Base-by-base conservation (phyloP, 192 early-diverging fungal species). In the Linnemannia schmuckeri region DNA sequence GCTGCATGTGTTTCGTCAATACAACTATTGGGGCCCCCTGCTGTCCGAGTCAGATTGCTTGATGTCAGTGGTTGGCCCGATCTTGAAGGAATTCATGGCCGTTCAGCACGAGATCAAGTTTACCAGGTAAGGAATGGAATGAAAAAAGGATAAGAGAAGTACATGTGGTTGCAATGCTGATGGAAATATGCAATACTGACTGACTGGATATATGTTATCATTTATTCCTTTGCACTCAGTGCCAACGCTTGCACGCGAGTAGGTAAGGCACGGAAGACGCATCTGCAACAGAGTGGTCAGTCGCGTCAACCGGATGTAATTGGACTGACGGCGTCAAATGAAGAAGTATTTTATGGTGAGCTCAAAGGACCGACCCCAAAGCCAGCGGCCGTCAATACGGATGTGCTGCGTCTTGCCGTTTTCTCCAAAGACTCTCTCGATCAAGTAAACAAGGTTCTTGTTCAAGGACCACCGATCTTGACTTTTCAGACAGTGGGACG, bases 81-180 rank as follows among this genome's bases (percentile, higher is more conserved):
- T 82, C 75, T 24, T 82, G 68, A 35, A 77, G 10, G 75, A 82
- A 46, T 66, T 82, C 33, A 82, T 82, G 81, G 71, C 10, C 27
- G 4, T 82, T 1, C 81, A 82, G 35, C 76, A 82, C 20, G 20
- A 22, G 44, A 77, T 82, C 70, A 82, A 73, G 71, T 82, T 82
- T 46, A 66, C 81, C 4, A 73, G 70, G 81, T 77, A 70, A 75
- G 52, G 52, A 54, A 54, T 54, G 6, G 3, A 46, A 46, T 46
- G 44, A 46, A 46, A 46, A 46, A 46, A 46, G 44, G 6, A 46
- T 46, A 46, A 46, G 44, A 46, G 44, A 10, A 46, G 44, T 0
- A 0, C 44, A 46, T 46, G 1, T 46, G 44, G 0, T 46, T 46
- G 44, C 44, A 46, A 46, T 46, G 44, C 10, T 46, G 44, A 9